Conservation (phyloP, 805 yeast genomes). For the Kluyveromyces dobzhanskii region DNA sequence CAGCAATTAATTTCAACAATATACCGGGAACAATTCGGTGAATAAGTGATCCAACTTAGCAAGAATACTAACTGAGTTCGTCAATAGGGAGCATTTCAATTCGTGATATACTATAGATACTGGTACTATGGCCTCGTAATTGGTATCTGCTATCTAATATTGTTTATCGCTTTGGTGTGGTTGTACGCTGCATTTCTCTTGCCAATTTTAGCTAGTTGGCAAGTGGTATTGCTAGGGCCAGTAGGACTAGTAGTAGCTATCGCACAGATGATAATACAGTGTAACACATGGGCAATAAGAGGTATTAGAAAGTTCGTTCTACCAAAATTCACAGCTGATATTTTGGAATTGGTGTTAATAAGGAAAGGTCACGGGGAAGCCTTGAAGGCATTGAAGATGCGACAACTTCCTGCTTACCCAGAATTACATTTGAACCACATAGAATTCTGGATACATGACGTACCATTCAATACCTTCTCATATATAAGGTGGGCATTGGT, state of each 20-base stretch:
- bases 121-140: constrained; percentile 24
- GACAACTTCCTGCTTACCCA: constrained; percentile 5
- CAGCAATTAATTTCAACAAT: no score
- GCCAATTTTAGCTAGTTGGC: constrained; percentile 22
- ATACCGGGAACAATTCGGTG: no score
- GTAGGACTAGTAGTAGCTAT: constrained; percentile 24
- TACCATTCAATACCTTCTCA: constrained; percentile 9
- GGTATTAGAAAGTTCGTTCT: constrained; percentile 19
- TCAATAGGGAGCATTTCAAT: constrained; percentile 21
- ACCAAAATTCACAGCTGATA: constrained; percentile 16
- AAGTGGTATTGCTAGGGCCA: constrained; percentile 24
- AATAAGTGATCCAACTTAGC: not conserved
- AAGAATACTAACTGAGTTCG: not conserved
- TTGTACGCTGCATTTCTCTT: constrained; percentile 19
- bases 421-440: constrained; percentile 4
- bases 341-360: constrained; percentile 18
- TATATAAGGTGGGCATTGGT: constrained; percentile 7
- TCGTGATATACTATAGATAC: constrained; percentile 16
- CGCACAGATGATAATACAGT: constrained; percentile 24
- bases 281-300: constrained; percentile 20
- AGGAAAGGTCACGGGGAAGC: constrained; percentile 11
- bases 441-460: constrained; percentile 16
- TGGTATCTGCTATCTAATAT: constrained; percentile 14
- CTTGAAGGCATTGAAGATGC: not conserved
- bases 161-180: constrained; percentile 17